Conservation (phyloP, 768 basidiomycete genomes). For the Phanerodontia chrysosporium region DNA sequence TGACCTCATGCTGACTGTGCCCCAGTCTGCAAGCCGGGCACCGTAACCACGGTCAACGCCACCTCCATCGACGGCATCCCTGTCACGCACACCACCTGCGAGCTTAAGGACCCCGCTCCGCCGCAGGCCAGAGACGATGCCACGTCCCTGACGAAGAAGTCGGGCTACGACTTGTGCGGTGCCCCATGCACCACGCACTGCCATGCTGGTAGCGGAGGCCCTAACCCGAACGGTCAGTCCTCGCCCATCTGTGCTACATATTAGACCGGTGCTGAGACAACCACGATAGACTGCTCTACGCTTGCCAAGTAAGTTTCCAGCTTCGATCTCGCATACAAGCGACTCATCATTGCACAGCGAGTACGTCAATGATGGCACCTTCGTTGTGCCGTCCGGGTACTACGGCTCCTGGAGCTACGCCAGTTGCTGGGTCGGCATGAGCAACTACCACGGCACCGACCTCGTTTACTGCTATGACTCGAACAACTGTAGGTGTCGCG, state of each 20-base stretch:
- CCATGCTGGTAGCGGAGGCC: background rate
- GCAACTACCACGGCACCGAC: background rate
- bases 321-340: background rate
- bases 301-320: background rate
- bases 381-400: background rate
- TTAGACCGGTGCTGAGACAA: background rate
- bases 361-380: background rate
- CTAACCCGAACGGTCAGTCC: background rate
- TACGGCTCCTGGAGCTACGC: background rate
- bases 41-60: background rate
- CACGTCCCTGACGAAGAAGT: background rate
- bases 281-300: background rate
- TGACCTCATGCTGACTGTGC: background rate
- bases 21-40: background rate
- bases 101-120: background rate
- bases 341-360: background rate
- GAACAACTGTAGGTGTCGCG: background rate
- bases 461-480: constrained; percentile 2
- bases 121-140: background rate
- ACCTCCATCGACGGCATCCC: background rate
- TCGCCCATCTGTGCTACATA: background rate
- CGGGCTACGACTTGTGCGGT: background rate
- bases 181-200: background rate
- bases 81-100: background rate
- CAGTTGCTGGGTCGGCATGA: background rate